phyloP scores from a whole-genome alignment of 2,329 filamentous ascomycete species.

The Pseudofabraea citricarpa region DNA sequence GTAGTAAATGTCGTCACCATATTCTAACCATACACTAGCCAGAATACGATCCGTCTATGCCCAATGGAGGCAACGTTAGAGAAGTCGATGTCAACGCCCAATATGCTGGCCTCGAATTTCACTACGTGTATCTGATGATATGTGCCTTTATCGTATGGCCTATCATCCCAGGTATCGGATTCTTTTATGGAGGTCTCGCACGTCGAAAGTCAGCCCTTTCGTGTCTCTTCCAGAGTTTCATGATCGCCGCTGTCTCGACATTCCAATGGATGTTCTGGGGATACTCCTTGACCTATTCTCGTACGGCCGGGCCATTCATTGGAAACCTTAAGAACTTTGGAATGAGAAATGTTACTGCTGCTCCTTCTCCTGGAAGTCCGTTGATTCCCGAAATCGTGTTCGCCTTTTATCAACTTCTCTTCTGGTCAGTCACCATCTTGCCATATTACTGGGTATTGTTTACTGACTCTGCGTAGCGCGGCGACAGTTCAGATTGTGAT shows the following conservation, averaged over 20 bases:
- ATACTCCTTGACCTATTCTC: constrained; percentile 57
- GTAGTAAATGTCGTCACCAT: not conserved
- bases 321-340: constrained; percentile 58
- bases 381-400: constrained; percentile 61
- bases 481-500: constrained; percentile 60
- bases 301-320: constrained; percentile 56
- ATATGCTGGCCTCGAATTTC: constrained; percentile 53
- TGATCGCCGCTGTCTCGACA: constrained; percentile 49
- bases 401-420: constrained; percentile 61
- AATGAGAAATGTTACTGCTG: constrained; percentile 53
- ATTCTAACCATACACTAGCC: constrained; percentile 4
- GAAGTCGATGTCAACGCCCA: constrained; percentile 46
- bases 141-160: constrained; percentile 59
- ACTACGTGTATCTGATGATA: constrained; percentile 55
- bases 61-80: constrained; percentile 49
- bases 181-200: constrained; percentile 60
- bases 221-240: constrained; percentile 57
- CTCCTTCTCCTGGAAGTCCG: constrained; percentile 52
- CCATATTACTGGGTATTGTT: not conserved
- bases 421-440: constrained; percentile 37
- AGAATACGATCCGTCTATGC: constrained; percentile 25
- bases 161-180: constrained; percentile 62
- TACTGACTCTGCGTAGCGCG: constrained; percentile 23
- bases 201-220: constrained; percentile 57
- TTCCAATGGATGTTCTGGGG: constrained; percentile 61